Evolutionary conservation across 2,329 filamentous ascomycete genomes (phyloP).

Genomic region (Talaromyces sp.): DNA sequence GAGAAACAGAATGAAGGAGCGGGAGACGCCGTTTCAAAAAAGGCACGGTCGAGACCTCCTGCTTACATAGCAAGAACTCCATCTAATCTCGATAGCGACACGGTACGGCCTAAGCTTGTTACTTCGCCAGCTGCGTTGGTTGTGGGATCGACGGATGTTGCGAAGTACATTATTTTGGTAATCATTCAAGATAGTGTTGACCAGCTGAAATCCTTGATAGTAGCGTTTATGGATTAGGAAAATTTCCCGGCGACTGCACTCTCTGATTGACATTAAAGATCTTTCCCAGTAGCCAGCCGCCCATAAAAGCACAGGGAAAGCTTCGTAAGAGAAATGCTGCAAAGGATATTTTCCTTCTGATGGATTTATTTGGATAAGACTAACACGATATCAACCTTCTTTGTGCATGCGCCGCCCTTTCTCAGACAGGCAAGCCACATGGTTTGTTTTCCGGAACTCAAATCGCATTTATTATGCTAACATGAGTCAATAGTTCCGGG

Average conservation of each 20-base stretch:
- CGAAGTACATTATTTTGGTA: constrained; percentile 7
- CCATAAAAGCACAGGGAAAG: background rate
- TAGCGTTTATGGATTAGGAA: background rate
- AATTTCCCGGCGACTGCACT: background rate
- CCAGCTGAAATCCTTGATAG: background rate
- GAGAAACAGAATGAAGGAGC: constrained; percentile 19
- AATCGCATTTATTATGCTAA: background rate
- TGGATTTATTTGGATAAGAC: background rate
- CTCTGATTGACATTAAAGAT: background rate
- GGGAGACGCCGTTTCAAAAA: constrained; percentile 22
- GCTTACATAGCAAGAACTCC: constrained; percentile 34
- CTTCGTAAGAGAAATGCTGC: no score
- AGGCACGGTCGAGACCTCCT: constrained; percentile 25
- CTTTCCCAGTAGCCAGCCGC: background rate
- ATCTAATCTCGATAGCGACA: constrained; percentile 16
- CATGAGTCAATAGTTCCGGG: background rate
- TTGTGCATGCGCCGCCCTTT: background rate
- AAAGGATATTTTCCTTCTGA: background rate
- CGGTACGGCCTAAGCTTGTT: constrained; percentile 21
- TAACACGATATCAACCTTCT: background rate
- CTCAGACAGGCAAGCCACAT: background rate
- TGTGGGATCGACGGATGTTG: constrained; percentile 8
- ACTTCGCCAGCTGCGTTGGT: constrained; percentile 28
- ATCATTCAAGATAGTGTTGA: background rate
- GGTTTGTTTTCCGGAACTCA: background rate